These are phyloP conservation scores for Porcisia deanei DNA, from an alignment of 208 protist species.

Conservation along the genomic window DNA sequence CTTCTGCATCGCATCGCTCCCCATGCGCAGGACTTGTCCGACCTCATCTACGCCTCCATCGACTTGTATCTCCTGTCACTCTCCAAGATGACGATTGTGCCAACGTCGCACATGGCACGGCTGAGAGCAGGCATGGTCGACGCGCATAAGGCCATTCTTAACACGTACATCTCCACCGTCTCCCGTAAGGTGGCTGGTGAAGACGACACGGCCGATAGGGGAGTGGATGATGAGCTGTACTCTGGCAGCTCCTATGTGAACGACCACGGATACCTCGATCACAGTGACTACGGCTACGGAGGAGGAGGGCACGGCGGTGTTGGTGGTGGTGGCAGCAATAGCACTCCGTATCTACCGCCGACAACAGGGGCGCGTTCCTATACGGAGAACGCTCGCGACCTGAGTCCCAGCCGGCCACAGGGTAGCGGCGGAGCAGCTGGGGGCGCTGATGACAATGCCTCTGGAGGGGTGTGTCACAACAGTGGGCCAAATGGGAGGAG, in stretches of 20 bases:
- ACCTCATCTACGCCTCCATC: slow-evolving; percentile 80
- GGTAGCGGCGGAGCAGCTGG: not conserved
- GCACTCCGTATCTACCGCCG: not conserved
- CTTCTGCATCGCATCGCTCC: slow-evolving; percentile 87
- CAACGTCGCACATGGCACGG: slow-evolving; percentile 76
- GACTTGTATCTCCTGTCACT: slow-evolving; percentile 86
- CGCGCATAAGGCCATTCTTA: slow-evolving; percentile 67
- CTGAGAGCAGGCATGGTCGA: slow-evolving; percentile 82
- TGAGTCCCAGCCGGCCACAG: too few relatives aligned
- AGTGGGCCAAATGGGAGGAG: not conserved
- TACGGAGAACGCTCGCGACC: not conserved
- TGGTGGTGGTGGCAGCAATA: not conserved
- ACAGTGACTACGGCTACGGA: not conserved
- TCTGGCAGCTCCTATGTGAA: slow-evolving; percentile 7
- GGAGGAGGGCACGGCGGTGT: not conserved
- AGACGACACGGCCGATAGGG: slow-evolving; percentile 37
- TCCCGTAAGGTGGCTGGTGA: slow-evolving; percentile 67
- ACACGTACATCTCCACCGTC: slow-evolving; percentile 88
- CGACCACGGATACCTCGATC: slow-evolving; percentile 27
- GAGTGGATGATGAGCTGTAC: slow-evolving; percentile 19
- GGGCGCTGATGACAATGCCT: not conserved
- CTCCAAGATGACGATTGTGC: slow-evolving; percentile 74
- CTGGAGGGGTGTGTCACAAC: not conserved
- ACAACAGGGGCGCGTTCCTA: not conserved
- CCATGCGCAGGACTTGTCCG: slow-evolving; percentile 75